These are phyloP conservation scores for Blastobotrys mokoenaii DNA, from an alignment of 805 yeast genomes.

Conservation along the genomic window DNA sequence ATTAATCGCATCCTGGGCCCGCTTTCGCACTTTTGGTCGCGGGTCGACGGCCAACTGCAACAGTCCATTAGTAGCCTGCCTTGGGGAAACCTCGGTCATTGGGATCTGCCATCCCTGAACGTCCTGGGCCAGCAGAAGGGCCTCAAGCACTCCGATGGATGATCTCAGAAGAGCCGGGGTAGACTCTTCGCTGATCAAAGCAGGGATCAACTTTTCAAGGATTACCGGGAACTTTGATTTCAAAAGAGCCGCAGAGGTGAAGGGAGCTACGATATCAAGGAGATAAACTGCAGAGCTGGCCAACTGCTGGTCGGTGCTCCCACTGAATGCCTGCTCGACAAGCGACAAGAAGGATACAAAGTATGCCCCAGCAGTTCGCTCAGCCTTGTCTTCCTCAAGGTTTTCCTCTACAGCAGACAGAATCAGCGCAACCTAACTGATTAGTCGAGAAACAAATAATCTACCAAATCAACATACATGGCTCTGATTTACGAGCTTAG, in stretches of 20 bases:
- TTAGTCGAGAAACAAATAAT: background rate
- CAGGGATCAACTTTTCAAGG: constrained; percentile 71
- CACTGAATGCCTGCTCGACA: constrained; percentile 59
- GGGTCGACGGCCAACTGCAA: constrained; percentile 74
- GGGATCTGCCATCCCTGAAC: constrained; percentile 55
- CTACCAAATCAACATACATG: constrained; percentile 31
- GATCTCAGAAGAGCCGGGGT: constrained; percentile 80
- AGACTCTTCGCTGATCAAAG: constrained; percentile 56
- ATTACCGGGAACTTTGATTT: constrained; percentile 71
- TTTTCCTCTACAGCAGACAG: constrained; percentile 88
- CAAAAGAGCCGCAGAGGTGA: constrained; percentile 53
- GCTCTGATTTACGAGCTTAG: constrained; percentile 83
- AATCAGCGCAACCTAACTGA: constrained; percentile 46
- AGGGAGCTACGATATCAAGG: constrained; percentile 70
- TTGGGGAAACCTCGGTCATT: constrained; percentile 49
- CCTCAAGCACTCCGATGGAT: constrained; percentile 77
- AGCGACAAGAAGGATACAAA: constrained; percentile 76
- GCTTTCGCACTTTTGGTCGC: constrained; percentile 90
- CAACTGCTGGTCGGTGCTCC: constrained; percentile 50
- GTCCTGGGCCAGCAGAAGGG: constrained; percentile 73
- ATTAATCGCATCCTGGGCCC: constrained; percentile 85
- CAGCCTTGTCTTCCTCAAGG: constrained; percentile 52
- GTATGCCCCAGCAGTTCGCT: constrained; percentile 68
- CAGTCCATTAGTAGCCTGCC: constrained; percentile 70
- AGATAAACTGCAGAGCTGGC: constrained; percentile 75